Base-by-base conservation (phyloP, 2,329 filamentous ascomycete species). In the Hymenoscyphus albidus region DNA sequence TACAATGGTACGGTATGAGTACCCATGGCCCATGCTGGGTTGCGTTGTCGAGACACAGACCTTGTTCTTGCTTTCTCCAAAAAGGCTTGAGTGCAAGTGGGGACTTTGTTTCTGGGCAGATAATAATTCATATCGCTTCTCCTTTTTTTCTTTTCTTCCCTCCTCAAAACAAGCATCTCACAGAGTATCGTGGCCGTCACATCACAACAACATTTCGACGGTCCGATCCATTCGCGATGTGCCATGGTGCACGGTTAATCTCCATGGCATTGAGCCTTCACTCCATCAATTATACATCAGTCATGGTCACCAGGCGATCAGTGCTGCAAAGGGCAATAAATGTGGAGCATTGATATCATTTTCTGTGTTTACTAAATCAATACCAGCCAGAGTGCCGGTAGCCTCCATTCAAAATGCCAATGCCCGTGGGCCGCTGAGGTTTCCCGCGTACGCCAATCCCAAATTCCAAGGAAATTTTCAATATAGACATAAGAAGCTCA, bases 401-500 rank as follows among this genome's bases (percentile, higher is more conserved):
- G 44, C 58, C 61, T 42, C 61, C 54, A 61, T 58, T 62, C 54
- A 54, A 51, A 59, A 65, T 61, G 61, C 63, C 61, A 62, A 58
- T 32, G 39, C 58, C 51, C 57, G 42, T 42, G 42, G 44, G 39
- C 27, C 40, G 16, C 61, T 58, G 5, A 57, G 16, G 31, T 56
- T 35, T 35, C 65, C 64, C 58, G 51, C 22, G 57, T 69, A 65
- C 69, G 69, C 70, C 69, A 55, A 56, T 48, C 66, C 66, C 59
- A 64, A 64, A 65, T 62, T 61, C 64, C 60, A 16, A 32, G 54
- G 59, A 66, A 40, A n/a, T 61, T 63, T 62, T 62, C 64, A 68
- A 69, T 70, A 68, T 69, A 61, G 65, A 72, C 67, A 72, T 67
- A 70, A 67, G 67, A 68, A 69, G 63, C 61, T 64, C 61, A 68